Evolutionary conservation across 768 basidiomycete genomes (phyloP), one percentile per base, ranked within the genome.

Genomic region (Lanmaoa pseudosensibilis): DNA sequence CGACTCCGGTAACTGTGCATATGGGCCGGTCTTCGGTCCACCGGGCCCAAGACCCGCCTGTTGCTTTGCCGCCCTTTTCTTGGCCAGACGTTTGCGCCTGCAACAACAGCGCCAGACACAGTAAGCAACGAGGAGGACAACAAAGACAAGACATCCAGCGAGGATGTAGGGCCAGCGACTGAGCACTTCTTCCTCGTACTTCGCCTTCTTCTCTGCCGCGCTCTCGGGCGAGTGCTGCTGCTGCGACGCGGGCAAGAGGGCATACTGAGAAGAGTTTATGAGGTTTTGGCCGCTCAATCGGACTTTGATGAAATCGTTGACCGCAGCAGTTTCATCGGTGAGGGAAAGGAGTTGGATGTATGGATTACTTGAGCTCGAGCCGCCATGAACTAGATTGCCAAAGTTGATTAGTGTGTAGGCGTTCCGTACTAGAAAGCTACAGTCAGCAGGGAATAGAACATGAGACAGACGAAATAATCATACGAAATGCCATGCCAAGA

Each of bases 401-500:
- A 82, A 91, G 70, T 88, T 80, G 48, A 92, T 75, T 11, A 90
- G 77, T 4, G 84, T 81, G 68, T 92, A 92, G 2, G 79, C 74
- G 64, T 90, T 92, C 15, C 90, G 87, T 58, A 92, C 90, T 92
- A n/a, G 59, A 27, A 49, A 45, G 46, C 12, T 18, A 43, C 12
- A 13, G 46, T 68, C 36, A 63, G 34, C 46, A 23, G 21, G 57
- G 27, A 27, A 39, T 34, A 51, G 5, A 13, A 23, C 16, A n/a
- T 11, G 38, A 37, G 33, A 18, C 18, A 19, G 32, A 48, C 10
- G 30, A 34, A 37, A 41, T 37, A 9, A 5, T 71, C 87, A 62
- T 71, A 91, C 89, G 54, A 75, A 92, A 90, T 52, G 80, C 80
- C 88, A 90, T 90, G 60, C 90, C 90, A 47, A 91, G 78, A 63